Conservation (phyloP, 2,329 filamentous ascomycete species). For the Teratosphaeria zuluensis region DNA sequence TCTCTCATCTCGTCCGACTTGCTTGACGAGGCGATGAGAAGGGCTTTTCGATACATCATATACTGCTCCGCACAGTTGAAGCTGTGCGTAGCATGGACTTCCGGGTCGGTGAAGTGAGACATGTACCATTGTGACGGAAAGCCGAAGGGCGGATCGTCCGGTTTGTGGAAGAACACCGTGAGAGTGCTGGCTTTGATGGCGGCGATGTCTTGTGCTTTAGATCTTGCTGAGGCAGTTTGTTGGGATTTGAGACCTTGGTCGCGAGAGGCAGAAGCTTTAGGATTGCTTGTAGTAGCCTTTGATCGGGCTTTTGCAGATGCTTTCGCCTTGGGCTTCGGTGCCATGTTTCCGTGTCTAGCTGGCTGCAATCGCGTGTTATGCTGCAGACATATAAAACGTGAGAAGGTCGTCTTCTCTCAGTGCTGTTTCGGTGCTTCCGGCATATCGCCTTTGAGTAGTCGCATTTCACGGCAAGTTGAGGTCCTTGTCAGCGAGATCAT, state of each 20-base stretch:
- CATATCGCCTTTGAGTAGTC: too few species aligned
- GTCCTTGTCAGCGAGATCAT: too few species aligned
- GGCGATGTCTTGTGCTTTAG: neutral
- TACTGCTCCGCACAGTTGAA: conserved; percentile 13
- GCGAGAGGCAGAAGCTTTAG: neutral
- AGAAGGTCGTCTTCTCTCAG: too few species aligned
- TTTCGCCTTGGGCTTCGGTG: neutral
- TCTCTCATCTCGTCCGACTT: neutral
- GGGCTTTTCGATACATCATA: conserved; percentile 15
- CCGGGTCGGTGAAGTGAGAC: conserved; percentile 7
- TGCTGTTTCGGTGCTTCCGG: neutral
- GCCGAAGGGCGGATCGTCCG: conserved; percentile 5
- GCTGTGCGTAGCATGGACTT: neutral
- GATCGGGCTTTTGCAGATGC: neutral
- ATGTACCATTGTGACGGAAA: conserved; percentile 13
- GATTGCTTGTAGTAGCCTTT: neutral
- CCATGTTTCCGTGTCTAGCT: neutral
- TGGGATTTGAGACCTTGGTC: neutral
- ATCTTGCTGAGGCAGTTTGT: neutral
- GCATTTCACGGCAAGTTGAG: too few species aligned
- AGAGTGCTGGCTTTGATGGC: neutral
- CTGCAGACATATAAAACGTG: neutral
- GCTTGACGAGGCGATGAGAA: neutral
- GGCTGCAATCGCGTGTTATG: neutral
- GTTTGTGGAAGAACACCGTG: conserved; percentile 8